Base-by-base conservation (phyloP, 176 grass and related monocot species). In the Panicum miliaceum region DNA sequence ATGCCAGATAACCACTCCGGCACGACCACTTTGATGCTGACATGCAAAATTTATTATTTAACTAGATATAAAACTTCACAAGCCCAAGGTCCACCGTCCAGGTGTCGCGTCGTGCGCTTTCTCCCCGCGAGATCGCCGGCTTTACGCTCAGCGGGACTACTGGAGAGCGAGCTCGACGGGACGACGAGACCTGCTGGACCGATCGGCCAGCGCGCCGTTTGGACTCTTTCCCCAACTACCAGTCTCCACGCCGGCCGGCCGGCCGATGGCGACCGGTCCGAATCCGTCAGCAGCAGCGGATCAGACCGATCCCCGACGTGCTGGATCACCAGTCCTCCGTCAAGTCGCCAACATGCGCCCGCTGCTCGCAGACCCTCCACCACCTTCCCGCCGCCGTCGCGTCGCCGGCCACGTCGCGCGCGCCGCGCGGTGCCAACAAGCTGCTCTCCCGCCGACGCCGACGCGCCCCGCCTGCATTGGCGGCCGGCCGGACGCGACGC, bases 1-100 rank as follows among this genome's bases (percentile, higher is more conserved):
- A 98, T 98, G 93, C 96, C 94, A 90, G 90, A 92, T 97, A 92
- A 90, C 94, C 92, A 97, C 92, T 97, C 94, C 90, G 88, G 92
- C 94, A 94, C 94, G 84, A 91, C 94, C 89, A 96, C 90, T 0
- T 59, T 12, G 56, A 59, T 12, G 56, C 0, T 2, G 0, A 12
- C 1, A 48, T 10, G 1, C 2, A 2, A 2, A 45, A 45, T 2
- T 14, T 4, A 51, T 8, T 16, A 2, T 16, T 51, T n/a, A n/a
- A n/a, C n/a, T n/a, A n/a, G n/a, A 32, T 32, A 15, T 16, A 45
- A 45, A 47, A 12, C 12, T 13, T 47, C 45, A 47, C 45, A 12
- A 47, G 45, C 1, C 2, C 45, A 9, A 10, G 50, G 14, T n/a
- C 50, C 4, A 18, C 0, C 1, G 2, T 12, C 8, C 23, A 69